Evolutionary conservation across 179 eudicot species (phyloP), one percentile per base, ranked within the genome.

Genomic region (Beta macrorhiza): DNA sequence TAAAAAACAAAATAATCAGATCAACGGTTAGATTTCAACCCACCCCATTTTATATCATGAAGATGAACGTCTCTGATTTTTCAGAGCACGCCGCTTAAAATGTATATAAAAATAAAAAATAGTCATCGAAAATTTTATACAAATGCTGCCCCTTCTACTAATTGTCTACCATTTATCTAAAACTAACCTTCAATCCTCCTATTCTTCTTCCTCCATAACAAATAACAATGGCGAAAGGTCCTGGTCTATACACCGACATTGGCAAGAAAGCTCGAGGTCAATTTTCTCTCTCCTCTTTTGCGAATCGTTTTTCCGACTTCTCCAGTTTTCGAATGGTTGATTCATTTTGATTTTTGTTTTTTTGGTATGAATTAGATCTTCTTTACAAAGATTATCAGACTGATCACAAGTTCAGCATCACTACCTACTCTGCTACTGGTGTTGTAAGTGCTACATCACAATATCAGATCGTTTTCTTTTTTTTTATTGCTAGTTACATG

Each of bases 351-450:
- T 2, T 55, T 63, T 59, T 25, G 25, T 59, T 0, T 25, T 4
- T 64, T 67, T 64, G 37, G 63, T 59, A 53, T 61, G 68, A 69
- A 51, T 81, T 82, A 92, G 94, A 91, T 90, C 97, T 92, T 84
- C 84, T 92, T 45, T 87, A 91, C 91, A 90, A 72, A 86, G 97
- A 92, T 76, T 91, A 90, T 85, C 89, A 90, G 85, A 86, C 85
- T 76, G 97, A 92, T 86, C 97, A 92, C 81, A 92, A 92, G 89
- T 89, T 92, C 86, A 87, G 87, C 42, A 73, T 92, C 85, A 88
- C 94, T 20, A 92, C 94, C 73, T 87, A 80, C 85, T 91, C 97
- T 42, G 87, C 94, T 5, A 91, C 94, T 75, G 97, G 94, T 75
- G 93, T 92, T 82, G 97, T 92, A 84, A 87, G 92, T 86, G 4